Base-by-base conservation (phyloP, 495 filamentous ascomycete species). In the Friedmanniomyces endolithicus region DNA sequence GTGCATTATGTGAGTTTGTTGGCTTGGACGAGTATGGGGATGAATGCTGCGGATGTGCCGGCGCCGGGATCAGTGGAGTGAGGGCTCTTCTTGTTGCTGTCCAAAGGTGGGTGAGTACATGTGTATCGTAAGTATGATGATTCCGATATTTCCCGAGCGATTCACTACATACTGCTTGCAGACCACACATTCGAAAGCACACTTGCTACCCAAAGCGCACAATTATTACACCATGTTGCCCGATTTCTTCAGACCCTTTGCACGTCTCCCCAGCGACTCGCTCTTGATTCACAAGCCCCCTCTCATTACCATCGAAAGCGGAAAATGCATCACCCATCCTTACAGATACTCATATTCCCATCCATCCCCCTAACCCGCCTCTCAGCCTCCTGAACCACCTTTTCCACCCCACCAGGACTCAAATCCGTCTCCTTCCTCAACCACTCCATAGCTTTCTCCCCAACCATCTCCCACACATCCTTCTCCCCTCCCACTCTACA, bases 391-490 rank as follows among this genome's bases (percentile, higher is more conserved):
- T 41, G 6, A 6, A 41, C 3, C 16, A 41, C 37, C 12, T 14
- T 16, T 14, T 16, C 3, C 3, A 41, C 12, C 37, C 17, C 37
- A 3, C 17, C 17, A 6, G 3, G 6, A 14, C 16, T 41, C 12
- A 16, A 16, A 3, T 14, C 14, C 37, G 17, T 41, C 37, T 41
- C 37, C 33, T 46, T 47, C 35, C 48, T 58, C 48, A 78, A 39
- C 74, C 75, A 78, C 17, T 27, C 61, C 57, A 29, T 64, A 1
- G 73, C 76, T 65, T 78, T 79, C 23, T 72, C 70, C 6, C 67
- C 74, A 54, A 78, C 24, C 66, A 83, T 67, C 60, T 78, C 76
- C 80, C 79, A 82, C 22, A 68, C 64, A n/a, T 73, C 74, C 64
- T 67, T 63, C 47, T 71, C 62, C 6, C 52, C 65, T 0, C 3